phyloP scores from a whole-genome alignment of 202 grass and related monocot genomes.

The Schoenoplectus tabernaemontani region DNA sequence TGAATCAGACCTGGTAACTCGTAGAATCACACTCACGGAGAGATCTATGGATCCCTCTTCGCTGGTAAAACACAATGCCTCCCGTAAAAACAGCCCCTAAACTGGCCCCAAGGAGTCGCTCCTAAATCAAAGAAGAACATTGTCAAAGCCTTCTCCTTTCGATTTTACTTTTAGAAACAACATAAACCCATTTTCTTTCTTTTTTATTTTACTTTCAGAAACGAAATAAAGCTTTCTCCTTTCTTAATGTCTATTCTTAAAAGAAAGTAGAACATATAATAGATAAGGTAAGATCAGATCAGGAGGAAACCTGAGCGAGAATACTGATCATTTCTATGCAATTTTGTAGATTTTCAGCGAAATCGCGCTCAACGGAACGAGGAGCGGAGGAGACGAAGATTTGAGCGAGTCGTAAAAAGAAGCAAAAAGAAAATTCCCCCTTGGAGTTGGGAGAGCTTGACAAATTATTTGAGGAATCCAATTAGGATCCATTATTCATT shows the following conservation, averaged over 20 bases:
- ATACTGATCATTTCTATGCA: slow-evolving; percentile 32
- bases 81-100: slow-evolving; percentile 30
- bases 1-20: slow-evolving; percentile 25
- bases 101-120: slow-evolving; percentile 32
- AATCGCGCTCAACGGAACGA: not conserved
- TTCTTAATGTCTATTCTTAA: not conserved
- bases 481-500: not conserved
- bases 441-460: not conserved
- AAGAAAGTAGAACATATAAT: not conserved
- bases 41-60: slow-evolving; percentile 29
- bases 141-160: not conserved
- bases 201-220: too few relatives aligned
- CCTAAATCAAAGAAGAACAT: slow-evolving; percentile 17
- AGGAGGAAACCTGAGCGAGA: slow-evolving; percentile 30
- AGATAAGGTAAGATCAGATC: not conserved
- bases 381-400: not conserved
- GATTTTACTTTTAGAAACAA: too few relatives aligned
- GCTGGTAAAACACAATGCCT: slow-evolving; percentile 29
- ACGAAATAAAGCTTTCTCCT: not conserved
- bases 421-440: not conserved
- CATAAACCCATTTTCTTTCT: too few relatives aligned
- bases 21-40: slow-evolving; percentile 12
- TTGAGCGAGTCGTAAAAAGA: not conserved
- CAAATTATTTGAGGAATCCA: not conserved
- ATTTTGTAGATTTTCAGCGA: not conserved